These are phyloP conservation scores for Elymus sibiricus DNA, from an alignment of 176 grass and related monocot genomes.

Conservation along the genomic window DNA sequence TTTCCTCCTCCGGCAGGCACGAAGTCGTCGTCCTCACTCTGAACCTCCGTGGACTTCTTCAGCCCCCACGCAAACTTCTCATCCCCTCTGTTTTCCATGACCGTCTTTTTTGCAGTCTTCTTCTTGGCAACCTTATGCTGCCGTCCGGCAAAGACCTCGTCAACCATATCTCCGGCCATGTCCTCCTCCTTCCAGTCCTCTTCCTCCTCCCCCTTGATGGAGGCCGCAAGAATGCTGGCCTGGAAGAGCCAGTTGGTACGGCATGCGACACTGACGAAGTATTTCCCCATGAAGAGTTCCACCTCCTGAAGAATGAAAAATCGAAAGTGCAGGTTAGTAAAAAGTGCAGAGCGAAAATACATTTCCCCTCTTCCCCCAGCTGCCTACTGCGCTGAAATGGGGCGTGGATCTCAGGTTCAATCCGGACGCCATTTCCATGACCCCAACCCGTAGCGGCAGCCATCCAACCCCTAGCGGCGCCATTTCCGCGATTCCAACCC, in stretches of 20 bases:
- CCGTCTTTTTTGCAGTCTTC: neutral
- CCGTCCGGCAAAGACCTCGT: neutral
- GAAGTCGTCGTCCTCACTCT: neutral
- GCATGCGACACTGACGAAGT: conserved; percentile 22
- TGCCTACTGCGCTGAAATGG: neutral
- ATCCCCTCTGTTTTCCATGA: neutral
- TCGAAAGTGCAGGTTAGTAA: neutral
- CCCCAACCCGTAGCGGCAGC: no score
- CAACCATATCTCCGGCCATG: neutral
- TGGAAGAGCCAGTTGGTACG: conserved; percentile 38
- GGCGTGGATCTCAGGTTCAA: conserved; percentile 40
- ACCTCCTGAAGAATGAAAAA: conserved; percentile 22
- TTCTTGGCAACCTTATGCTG: neutral
- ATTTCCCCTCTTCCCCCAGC: neutral
- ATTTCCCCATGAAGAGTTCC: conserved; percentile 24
- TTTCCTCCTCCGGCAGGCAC: no score
- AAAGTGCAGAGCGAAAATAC: neutral
- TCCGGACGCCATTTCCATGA: neutral
- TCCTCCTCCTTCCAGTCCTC: neutral
- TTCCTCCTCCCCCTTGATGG: neutral
- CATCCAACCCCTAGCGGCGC: neutral
- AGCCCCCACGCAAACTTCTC: neutral
- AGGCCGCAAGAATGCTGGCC: neutral
- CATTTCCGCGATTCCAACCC: conserved; percentile 16
- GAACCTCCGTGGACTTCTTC: conserved; percentile 21